Percentiles rank a stretch among this genome's conserved stretches.
phyloP scores from a whole-genome alignment of 345 rosid species.

The Eucalyptus sideroxylon region DNA sequence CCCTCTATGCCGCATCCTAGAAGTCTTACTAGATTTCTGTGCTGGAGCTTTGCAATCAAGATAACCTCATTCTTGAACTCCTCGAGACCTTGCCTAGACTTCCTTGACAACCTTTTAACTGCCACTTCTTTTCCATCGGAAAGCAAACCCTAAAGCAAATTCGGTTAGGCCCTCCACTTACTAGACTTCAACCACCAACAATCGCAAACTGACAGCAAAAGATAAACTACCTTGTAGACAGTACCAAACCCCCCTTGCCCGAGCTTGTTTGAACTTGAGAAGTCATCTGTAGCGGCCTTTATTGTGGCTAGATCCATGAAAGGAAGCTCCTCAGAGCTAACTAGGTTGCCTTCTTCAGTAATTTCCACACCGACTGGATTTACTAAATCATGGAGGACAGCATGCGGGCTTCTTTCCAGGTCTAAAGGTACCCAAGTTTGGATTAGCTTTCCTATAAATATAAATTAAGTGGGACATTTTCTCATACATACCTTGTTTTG shows the following conservation, averaged over 20 bases:
- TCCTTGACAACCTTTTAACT: constrained; percentile 16
- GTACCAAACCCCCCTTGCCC: constrained; percentile 34
- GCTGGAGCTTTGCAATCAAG: constrained; percentile 22
- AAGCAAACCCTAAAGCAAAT: constrained; percentile 10
- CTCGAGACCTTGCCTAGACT: constrained; percentile 20
- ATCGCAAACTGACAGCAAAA: background rate
- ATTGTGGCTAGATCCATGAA: constrained; percentile 5
- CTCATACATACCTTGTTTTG: background rate
- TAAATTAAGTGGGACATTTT: background rate
- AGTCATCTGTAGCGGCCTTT: constrained; percentile 16
- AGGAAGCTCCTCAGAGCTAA: constrained; percentile 12
- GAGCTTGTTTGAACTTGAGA: constrained; percentile 16
- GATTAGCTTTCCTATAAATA: background rate
- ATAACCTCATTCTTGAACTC: constrained; percentile 32
- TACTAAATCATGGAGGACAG: background rate
- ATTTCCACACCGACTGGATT: background rate
- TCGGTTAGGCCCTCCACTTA: background rate
- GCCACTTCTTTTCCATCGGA: constrained; percentile 11
- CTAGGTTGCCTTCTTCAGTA: constrained; percentile 4
- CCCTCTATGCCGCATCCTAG: constrained; percentile 15
- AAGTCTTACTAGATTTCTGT: constrained; percentile 29
- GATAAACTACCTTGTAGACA: constrained; percentile 21
- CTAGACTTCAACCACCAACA: background rate
- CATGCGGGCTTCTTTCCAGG: background rate
- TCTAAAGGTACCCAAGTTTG: background rate